Evolutionary conservation across 805 yeast genomes (phyloP).

Genomic region (Sugiyamaella chiloensis): DNA sequence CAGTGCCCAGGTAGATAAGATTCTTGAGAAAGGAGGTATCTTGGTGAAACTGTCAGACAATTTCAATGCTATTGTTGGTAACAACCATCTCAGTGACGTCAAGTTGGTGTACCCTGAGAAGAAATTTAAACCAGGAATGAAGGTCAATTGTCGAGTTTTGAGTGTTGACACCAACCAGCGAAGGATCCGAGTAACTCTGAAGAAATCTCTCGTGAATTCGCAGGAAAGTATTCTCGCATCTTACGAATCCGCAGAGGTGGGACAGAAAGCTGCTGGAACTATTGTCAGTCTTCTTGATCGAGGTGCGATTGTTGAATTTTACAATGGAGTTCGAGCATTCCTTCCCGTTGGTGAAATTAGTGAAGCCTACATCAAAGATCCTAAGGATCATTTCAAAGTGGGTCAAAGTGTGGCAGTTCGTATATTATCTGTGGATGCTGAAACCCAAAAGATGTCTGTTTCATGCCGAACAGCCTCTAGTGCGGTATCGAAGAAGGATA

Average conservation of each 20-base stretch:
- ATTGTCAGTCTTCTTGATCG: constrained; percentile 65
- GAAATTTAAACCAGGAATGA: constrained; percentile 81
- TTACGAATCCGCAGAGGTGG: constrained; percentile 55
- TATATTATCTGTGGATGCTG: constrained; percentile 55
- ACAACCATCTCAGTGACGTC: constrained; percentile 77
- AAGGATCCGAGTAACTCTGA: constrained; percentile 63
- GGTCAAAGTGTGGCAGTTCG: constrained; percentile 83
- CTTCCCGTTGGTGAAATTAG: constrained; percentile 86
- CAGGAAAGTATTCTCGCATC: constrained; percentile 38
- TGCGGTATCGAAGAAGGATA: constrained; percentile 46
- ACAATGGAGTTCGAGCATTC: constrained; percentile 73
- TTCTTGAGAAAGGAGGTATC: constrained; percentile 64
- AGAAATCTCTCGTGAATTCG: constrained; percentile 72
- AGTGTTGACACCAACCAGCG: constrained; percentile 36
- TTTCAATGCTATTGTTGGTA: constrained; percentile 68
- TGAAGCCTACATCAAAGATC: constrained; percentile 76
- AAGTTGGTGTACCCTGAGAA: constrained; percentile 86
- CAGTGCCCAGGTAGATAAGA: constrained; percentile 50
- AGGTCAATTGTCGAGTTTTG: constrained; percentile 64
- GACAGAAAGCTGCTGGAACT: constrained; percentile 62
- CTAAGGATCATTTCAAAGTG: constrained; percentile 70
- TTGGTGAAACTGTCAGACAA: constrained; percentile 58
- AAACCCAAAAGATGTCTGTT: constrained; percentile 56
- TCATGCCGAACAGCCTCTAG: constrained; percentile 57
- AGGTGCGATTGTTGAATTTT: constrained; percentile 84